These are phyloP conservation scores for Paraconiothyrium sp. DNA, from an alignment of 2,329 filamentous ascomycete species.

Conservation along the genomic window DNA sequence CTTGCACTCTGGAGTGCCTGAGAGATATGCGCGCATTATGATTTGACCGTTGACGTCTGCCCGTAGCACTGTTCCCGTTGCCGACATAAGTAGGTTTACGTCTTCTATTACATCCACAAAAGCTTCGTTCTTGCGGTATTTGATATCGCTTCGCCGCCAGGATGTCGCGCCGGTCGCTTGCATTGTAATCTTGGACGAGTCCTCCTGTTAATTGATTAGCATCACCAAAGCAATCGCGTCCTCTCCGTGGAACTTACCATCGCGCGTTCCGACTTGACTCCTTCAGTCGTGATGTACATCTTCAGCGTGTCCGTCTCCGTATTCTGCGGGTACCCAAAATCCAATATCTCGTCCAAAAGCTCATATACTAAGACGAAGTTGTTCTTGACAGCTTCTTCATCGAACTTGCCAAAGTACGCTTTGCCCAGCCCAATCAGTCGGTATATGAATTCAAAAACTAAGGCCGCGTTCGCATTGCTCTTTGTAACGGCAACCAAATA, in stretches of 20 bases:
- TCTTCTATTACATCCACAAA: slow-evolving; percentile 99
- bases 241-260: slow-evolving; percentile 53
- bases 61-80: slow-evolving; percentile 90
- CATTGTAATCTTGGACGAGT: slow-evolving; percentile 98
- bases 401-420: slow-evolving; percentile 98
- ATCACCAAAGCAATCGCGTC: not conserved
- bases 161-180: slow-evolving; percentile 96
- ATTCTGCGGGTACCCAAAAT: slow-evolving; percentile 99
- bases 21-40: slow-evolving; percentile 97
- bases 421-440: slow-evolving; percentile 87
- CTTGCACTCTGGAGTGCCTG: slow-evolving; percentile 97
- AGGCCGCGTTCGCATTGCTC: slow-evolving; percentile 97
- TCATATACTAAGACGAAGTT: slow-evolving; percentile 99
- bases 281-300: slow-evolving; percentile 99
- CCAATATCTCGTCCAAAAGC: slow-evolving; percentile 95
- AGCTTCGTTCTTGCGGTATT: slow-evolving; percentile 99
- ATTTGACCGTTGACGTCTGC: slow-evolving; percentile 98
- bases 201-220: slow-evolving; percentile 63
- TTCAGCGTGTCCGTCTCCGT: slow-evolving; percentile 98
- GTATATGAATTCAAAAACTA: slow-evolving; percentile 98
- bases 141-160: slow-evolving; percentile 96
- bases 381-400: slow-evolving; percentile 99
- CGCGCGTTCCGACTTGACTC: slow-evolving; percentile 88
- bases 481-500: slow-evolving; percentile 98
- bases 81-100: slow-evolving; percentile 99